Conservation (phyloP, 1,139 yeast genomes). For the Candida neerlandica region DNA sequence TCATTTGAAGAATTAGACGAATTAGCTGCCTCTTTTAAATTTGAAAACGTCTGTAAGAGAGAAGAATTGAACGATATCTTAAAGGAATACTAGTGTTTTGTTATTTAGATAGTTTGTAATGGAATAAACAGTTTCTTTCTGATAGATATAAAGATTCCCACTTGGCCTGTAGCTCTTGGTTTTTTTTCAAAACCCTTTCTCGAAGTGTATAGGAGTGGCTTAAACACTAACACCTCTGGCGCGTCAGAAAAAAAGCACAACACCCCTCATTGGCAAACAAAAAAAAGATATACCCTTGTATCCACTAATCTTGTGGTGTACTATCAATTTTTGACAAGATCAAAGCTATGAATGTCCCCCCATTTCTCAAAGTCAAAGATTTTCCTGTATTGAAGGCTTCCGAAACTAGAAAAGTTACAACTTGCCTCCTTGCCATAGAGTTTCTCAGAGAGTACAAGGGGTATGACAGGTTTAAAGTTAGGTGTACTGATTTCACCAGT, state of each 20-base stretch:
- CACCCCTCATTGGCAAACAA: too few species aligned
- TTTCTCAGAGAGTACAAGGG: neutral
- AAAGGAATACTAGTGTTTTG: conserved; percentile 13
- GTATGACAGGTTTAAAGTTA: neutral
- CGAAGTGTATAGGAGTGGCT: too few species aligned
- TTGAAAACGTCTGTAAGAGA: conserved; percentile 43
- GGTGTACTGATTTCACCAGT: neutral
- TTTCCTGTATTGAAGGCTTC: neutral
- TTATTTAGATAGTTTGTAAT: too few species aligned
- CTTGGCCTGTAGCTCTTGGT: too few species aligned
- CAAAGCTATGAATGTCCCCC: neutral
- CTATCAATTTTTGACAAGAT: too few species aligned
- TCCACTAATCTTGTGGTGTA: too few species aligned
- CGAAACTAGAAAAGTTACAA: neutral
- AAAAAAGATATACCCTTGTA: too few species aligned
- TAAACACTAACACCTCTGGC: too few species aligned
- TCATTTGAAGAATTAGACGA: conserved; percentile 46
- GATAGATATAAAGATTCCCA: too few species aligned
- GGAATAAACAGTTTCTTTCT: too few species aligned
- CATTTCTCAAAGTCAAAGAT: neutral
- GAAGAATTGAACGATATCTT: conserved; percentile 42
- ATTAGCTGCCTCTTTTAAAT: conserved; percentile 49
- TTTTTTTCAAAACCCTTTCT: too few species aligned
- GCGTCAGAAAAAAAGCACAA: too few species aligned
- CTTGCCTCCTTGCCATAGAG: neutral